These are phyloP conservation scores for Hypoxylon sp. DNA, from an alignment of 2,329 filamentous ascomycete species.

Conservation along the genomic window DNA sequence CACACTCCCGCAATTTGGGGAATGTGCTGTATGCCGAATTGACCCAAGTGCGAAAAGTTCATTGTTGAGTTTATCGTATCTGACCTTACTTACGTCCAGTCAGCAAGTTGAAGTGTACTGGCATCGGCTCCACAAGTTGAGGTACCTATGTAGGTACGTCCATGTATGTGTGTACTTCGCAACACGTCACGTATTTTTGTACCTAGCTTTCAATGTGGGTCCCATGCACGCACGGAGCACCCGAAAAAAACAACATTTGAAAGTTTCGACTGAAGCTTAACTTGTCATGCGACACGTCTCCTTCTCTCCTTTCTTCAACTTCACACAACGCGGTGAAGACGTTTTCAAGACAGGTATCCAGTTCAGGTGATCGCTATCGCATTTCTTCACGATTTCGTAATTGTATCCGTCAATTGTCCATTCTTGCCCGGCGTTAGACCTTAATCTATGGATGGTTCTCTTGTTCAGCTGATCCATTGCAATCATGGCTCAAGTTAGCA, in stretches of 20 bases:
- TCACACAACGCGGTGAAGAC: slow-evolving; percentile 23
- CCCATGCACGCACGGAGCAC: slow-evolving; percentile 17
- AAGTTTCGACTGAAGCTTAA: slow-evolving; percentile 30
- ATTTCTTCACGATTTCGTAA: slow-evolving; percentile 20
- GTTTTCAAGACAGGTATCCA: slow-evolving; percentile 19
- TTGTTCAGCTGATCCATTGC: slow-evolving; percentile 33
- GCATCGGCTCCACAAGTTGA: too few species aligned
- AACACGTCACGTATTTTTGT: neutral
- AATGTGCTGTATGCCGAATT: neutral
- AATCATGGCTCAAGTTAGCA: slow-evolving; percentile 49
- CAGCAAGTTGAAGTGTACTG: too few species aligned
- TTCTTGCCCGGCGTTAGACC: slow-evolving; percentile 19
- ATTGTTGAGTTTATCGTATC: neutral
- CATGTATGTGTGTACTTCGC: neutral
- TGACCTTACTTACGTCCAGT: too few species aligned
- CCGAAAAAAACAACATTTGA: slow-evolving; percentile 25
- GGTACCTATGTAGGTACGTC: neutral
- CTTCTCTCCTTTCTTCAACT: slow-evolving; percentile 24
- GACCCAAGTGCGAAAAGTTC: neutral
- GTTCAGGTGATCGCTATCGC: slow-evolving; percentile 13
- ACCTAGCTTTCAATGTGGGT: slow-evolving; percentile 10
- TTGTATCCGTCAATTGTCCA: slow-evolving; percentile 25
- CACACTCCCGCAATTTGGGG: neutral
- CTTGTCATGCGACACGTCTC: slow-evolving; percentile 46
- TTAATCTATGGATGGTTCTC: slow-evolving; percentile 32